Base-by-base conservation (phyloP, 2,329 filamentous ascomycete genomes). In the Trichoderma sp. region DNA sequence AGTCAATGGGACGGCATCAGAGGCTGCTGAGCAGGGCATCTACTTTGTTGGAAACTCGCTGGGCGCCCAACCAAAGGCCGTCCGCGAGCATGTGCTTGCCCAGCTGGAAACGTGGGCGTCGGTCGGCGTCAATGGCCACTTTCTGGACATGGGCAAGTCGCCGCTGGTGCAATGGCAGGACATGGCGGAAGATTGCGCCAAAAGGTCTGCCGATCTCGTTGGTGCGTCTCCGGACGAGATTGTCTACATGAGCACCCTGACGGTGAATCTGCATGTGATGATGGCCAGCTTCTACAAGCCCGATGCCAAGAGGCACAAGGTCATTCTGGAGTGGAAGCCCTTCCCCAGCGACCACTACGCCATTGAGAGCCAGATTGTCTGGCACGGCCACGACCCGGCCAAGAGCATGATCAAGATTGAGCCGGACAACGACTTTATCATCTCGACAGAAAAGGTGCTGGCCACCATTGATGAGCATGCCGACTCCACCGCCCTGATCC, bases 1-100 rank as follows among this genome's bases (percentile, higher is more conserved):
- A 65, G 66, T 69, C 59, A 77, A 78, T 59, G 72, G 74, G 39
- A 73, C 30, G 11, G 65, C 71, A 1, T 51, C 64, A 3, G 54
- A 28, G 5, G 75, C 83, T n/a, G 75, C 83, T n/a, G 80, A 74
- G 6, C 73, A 79, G 69, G 78, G 78, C 69, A 90, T 93, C 69
- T 97, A 97, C 79, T 89, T 97, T 71, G 95, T 93, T 73, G 94
- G 94, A 68, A 97, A 97, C 81, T 97, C 93, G 0, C 86, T 97
- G 1, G 94, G 94, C 46, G 86, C 95, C 4, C 94, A 97, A 78
- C 93, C 94, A 55, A 88, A 86, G 71, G 86, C 86, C 16, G 89
- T 90, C 0, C 83, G 86, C 21, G 81, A 85, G 18, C 89, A 92
- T 71, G 81, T 97, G 71, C 83, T 89, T 56, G 86, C 88, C 5